Evolutionary conservation across 192 early-diverging fungal genomes (phyloP).

Genomic region (Coemansia pectinata): DNA sequence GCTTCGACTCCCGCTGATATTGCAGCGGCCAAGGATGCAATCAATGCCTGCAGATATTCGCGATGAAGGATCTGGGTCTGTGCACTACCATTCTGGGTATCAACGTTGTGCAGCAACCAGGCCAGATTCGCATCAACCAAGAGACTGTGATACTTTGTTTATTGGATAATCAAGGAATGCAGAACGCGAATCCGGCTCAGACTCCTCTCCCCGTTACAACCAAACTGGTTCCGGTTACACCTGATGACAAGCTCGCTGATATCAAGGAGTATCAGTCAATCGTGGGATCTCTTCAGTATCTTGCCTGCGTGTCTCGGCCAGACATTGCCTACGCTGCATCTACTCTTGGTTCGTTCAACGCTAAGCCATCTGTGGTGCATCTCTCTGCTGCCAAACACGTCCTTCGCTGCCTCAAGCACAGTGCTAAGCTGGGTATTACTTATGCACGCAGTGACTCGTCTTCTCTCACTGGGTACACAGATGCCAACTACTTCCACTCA

Average conservation of each 20-base stretch:
- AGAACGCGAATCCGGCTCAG: not conserved
- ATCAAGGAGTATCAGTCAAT: constrained; percentile 1
- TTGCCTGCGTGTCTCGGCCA: not conserved
- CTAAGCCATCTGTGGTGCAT: not conserved
- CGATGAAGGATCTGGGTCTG: constrained; percentile 7
- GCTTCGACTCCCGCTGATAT: not conserved
- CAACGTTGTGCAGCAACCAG: not conserved
- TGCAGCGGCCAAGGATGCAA: not conserved
- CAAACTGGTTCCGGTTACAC: not conserved
- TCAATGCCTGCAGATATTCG: not conserved
- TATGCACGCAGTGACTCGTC: not conserved
- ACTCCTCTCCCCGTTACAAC: not conserved
- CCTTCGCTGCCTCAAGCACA: constrained; percentile 12
- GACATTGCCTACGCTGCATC: constrained; percentile 17
- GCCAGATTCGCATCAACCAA: not conserved
- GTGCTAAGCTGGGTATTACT: constrained; percentile 7
- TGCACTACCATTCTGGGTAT: constrained; percentile 1
- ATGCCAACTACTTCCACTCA: constrained; percentile 17
- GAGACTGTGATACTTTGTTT: not conserved
- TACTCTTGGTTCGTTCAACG: constrained; percentile 3
- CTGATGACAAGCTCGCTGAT: constrained; percentile 3
- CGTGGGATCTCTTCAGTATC: constrained; percentile 9
- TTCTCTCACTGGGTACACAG: not conserved
- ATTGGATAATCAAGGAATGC: not conserved
- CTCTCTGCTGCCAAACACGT: constrained; percentile 9